These are phyloP conservation scores for Xerocomus potaroensis DNA, from an alignment of 768 basidiomycete species.

Conservation along the genomic window DNA sequence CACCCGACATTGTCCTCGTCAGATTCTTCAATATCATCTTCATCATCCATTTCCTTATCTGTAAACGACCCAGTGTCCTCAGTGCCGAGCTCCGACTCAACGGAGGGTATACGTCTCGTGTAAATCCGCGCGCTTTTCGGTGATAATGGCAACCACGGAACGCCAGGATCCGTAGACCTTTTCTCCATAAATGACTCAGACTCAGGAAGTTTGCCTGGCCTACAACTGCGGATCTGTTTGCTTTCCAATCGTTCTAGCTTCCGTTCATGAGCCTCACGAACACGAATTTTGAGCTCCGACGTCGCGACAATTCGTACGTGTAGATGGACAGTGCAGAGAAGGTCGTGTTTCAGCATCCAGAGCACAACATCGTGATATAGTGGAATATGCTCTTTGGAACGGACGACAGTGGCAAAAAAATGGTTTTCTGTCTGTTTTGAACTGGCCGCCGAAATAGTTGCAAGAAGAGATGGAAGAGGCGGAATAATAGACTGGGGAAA, in stretches of 20 bases:
- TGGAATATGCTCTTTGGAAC: slow-evolving; percentile 59
- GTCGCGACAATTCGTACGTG: slow-evolving; percentile 82
- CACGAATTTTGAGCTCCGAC: slow-evolving; percentile 65
- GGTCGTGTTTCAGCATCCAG: slow-evolving; percentile 88
- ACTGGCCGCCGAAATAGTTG: slow-evolving; percentile 66
- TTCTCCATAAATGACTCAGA: slow-evolving; percentile 17
- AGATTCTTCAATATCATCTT: slow-evolving; percentile 37
- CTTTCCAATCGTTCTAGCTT: slow-evolving; percentile 28
- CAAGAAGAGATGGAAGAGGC: slow-evolving; percentile 67
- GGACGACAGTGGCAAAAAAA: slow-evolving; percentile 78
- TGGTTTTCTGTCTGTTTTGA: slow-evolving; percentile 64
- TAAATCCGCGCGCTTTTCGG: slow-evolving; percentile 49
- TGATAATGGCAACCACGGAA: slow-evolving; percentile 52
- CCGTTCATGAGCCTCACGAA: slow-evolving; percentile 44
- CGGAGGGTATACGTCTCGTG: slow-evolving; percentile 42
- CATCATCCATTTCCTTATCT: slow-evolving; percentile 31
- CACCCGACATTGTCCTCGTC: slow-evolving; percentile 45
- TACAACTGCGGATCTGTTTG: slow-evolving; percentile 19
- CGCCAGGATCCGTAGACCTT: slow-evolving; percentile 14
- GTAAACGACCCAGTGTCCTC: slow-evolving; percentile 31
- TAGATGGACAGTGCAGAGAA: slow-evolving; percentile 81
- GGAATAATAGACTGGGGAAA: slow-evolving; percentile 64
- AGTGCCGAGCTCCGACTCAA: slow-evolving; percentile 42
- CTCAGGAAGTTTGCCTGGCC: slow-evolving; percentile 17
- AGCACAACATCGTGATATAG: slow-evolving; percentile 78